Conservation (phyloP, 2,329 filamentous ascomycete species). For the Apiospora arundinis region DNA sequence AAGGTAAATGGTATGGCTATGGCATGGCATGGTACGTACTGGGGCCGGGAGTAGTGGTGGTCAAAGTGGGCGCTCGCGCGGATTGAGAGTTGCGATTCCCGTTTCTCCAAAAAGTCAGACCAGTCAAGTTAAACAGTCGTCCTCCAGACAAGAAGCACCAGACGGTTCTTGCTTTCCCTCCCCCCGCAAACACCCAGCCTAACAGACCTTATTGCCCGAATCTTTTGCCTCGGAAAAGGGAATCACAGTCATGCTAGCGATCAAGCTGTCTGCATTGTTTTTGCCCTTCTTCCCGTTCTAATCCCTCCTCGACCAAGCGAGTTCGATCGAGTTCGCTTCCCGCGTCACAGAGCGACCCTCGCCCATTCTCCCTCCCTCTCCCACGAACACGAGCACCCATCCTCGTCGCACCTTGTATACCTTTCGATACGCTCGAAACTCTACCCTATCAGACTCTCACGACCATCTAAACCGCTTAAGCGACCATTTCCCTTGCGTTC, state of each 20-base stretch:
- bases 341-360: slow-evolving; percentile 18
- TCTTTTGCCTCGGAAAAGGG: not conserved
- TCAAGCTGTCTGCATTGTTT: slow-evolving; percentile 9
- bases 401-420: slow-evolving; percentile 11
- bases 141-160: slow-evolving; percentile 1
- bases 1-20: not conserved
- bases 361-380: not conserved
- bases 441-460: not conserved
- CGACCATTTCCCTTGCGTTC: not conserved
- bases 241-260: slow-evolving; percentile 19
- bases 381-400: slow-evolving; percentile 14
- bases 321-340: slow-evolving; percentile 14
- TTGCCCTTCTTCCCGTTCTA: slow-evolving; percentile 19
- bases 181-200: not conserved
- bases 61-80: slow-evolving; percentile 18
- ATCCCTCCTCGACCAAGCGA: slow-evolving; percentile 16
- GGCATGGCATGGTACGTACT: slow-evolving; percentile 14
- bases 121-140: slow-evolving; percentile 15
- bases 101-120: slow-evolving; percentile 19
- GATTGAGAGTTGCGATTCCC: slow-evolving; percentile 19
- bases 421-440: not conserved
- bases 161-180: slow-evolving; percentile 1
- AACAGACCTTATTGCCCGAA: not conserved
- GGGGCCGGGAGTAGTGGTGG: slow-evolving; percentile 9
- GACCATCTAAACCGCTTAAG: not conserved